Conservation (phyloP, 345 rosid species). For the Leavenworthia alabamica region DNA sequence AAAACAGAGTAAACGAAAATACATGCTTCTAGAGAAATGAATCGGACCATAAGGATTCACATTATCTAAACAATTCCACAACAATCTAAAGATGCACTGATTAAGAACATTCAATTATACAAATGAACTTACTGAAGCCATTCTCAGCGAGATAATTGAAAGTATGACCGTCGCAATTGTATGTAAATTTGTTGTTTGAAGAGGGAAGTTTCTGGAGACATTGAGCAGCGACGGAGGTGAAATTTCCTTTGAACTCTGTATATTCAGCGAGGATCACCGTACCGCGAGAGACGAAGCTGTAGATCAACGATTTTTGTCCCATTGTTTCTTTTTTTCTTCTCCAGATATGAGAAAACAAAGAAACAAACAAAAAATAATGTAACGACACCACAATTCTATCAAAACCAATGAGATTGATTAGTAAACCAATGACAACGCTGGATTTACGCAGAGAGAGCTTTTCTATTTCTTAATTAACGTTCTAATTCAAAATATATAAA, state of each 20-base stretch:
- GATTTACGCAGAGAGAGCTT: too few species aligned
- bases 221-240: constrained; percentile 59
- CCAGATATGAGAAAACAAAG: too few species aligned
- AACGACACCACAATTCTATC: background rate
- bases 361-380: background rate
- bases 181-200: constrained; percentile 56
- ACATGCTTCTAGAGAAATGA: too few species aligned
- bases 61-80: too few species aligned
- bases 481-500: too few species aligned
- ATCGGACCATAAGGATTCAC: background rate
- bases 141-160: constrained; percentile 69
- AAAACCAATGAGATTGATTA: background rate
- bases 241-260: constrained; percentile 65
- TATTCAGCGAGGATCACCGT: constrained; percentile 57
- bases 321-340: constrained; percentile 22
- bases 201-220: constrained; percentile 67
- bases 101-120: too few species aligned
- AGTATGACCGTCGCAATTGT: constrained; percentile 74
- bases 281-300: constrained; percentile 61
- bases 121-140: constrained; percentile 76
- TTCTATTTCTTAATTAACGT: too few species aligned
- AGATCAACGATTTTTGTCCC: constrained; percentile 68
- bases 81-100: too few species aligned
- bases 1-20: too few species aligned
- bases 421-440: too few species aligned